Evolutionary conservation across 2,329 filamentous ascomycete species (phyloP).

Genomic region (Neocatenulostroma microsporum): DNA sequence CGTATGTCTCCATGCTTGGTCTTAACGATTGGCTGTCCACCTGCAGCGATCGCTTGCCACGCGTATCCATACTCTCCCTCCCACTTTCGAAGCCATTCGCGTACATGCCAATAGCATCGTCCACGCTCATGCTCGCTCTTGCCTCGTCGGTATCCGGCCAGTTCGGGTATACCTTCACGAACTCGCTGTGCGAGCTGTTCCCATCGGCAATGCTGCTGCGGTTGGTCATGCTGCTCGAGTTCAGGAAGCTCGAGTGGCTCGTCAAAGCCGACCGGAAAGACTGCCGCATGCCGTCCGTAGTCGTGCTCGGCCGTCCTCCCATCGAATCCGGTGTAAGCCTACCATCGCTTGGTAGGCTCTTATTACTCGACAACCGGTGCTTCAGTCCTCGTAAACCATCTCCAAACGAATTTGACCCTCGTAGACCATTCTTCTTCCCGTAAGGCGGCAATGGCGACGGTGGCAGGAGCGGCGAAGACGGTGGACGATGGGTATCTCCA

Average conservation of each 20-base stretch:
- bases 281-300: conserved; percentile 39
- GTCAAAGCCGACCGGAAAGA: conserved; percentile 56
- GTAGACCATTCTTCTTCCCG: conserved; percentile 6
- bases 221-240: conserved; percentile 57
- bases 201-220: conserved; percentile 76
- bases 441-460: conserved; percentile 9
- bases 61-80: conserved; percentile 26
- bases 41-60: conserved; percentile 17
- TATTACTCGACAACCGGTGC: conserved; percentile 15
- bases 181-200: conserved; percentile 64
- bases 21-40: conserved; percentile 10
- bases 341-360: conserved; percentile 27
- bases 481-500: conserved; percentile 10
- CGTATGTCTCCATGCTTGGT: conserved; percentile 14
- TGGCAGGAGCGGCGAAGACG: conserved; percentile 19
- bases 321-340: conserved; percentile 26
- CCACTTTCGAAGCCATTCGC: conserved; percentile 45
- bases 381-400: conserved; percentile 21
- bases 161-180: conserved; percentile 49
- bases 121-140: conserved; percentile 49
- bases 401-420: conserved; percentile 17
- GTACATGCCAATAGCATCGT: conserved; percentile 56
- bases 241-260: conserved; percentile 49
- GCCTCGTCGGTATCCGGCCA: conserved; percentile 27
- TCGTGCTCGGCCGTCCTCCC: conserved; percentile 26